These are phyloP conservation scores for Baeospora myosura DNA, from an alignment of 1,284 basidiomycete genomes.

Conservation along the genomic window DNA sequence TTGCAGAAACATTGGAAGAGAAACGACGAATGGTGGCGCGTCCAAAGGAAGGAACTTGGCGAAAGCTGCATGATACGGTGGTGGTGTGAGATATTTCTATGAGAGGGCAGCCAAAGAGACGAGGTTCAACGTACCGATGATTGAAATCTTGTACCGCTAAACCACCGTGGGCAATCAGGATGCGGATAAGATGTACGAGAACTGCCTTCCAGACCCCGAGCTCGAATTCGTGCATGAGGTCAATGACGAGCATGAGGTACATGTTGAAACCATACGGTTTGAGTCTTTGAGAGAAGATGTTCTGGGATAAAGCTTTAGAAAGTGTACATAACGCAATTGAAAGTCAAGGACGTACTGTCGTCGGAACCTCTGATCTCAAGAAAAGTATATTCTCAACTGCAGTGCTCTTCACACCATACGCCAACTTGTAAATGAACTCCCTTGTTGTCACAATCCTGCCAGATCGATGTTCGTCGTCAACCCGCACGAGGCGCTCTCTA, in stretches of 20 bases:
- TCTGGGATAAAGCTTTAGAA: conserved; percentile 10
- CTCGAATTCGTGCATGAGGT: conserved; percentile 22
- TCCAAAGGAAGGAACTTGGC: conserved; percentile 14
- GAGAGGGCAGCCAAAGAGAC: neutral
- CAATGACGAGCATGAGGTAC: conserved; percentile 16
- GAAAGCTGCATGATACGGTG: no score
- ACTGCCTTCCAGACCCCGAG: conserved; percentile 22
- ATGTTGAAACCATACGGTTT: conserved; percentile 12
- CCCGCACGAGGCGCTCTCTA: neutral
- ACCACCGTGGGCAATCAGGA: conserved; percentile 13
- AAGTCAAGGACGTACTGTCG: conserved; percentile 10
- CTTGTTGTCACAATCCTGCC: conserved; percentile 10
- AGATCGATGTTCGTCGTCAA: conserved; percentile 6
- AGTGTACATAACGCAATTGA: conserved; percentile 3
- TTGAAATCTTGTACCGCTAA: conserved; percentile 10
- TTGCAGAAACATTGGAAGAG: conserved; percentile 15
- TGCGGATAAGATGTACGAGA: conserved; percentile 19
- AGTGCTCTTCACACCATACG: conserved; percentile 7
- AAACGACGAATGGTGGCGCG: conserved; percentile 17
- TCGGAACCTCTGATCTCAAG: conserved; percentile 12
- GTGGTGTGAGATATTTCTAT: neutral
- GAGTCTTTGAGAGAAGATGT: conserved; percentile 15
- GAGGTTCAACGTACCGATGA: conserved; percentile 7
- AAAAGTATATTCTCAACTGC: conserved; percentile 9
- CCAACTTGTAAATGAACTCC: conserved; percentile 13